These are phyloP conservation scores for Ettlia oleoabundans DNA, from an alignment of 139 green algal genomes.

Conservation along the genomic window DNA sequence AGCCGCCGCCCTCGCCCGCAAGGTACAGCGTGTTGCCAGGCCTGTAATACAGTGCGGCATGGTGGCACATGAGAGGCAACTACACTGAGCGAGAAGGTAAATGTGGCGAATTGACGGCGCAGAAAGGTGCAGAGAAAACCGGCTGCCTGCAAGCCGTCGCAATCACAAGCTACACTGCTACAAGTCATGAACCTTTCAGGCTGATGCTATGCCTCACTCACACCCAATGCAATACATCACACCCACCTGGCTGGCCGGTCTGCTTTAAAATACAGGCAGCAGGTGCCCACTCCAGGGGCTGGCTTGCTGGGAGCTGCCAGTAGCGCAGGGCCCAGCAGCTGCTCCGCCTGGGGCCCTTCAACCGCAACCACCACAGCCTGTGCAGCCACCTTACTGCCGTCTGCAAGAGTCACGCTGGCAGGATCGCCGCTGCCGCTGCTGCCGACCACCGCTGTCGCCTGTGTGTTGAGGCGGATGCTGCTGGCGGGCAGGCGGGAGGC, in stretches of 20 bases:
- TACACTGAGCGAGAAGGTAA: background rate
- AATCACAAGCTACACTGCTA: too few relatives aligned
- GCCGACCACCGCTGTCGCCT: slow-evolving; percentile 38
- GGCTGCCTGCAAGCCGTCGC: too few relatives aligned
- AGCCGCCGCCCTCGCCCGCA: slow-evolving; percentile 78
- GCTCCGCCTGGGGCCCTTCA: slow-evolving; percentile 75
- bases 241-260: slow-evolving; percentile 15
- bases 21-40: slow-evolving; percentile 87
- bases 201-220: background rate
- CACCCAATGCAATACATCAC: too few relatives aligned
- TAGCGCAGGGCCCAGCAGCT: slow-evolving; percentile 70
- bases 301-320: slow-evolving; percentile 57
- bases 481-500: slow-evolving; percentile 50
- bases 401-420: slow-evolving; percentile 51
- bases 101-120: too few relatives aligned
- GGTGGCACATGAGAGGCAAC: background rate
- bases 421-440: slow-evolving; percentile 1
- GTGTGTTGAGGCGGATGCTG: slow-evolving; percentile 56
- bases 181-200: too few relatives aligned
- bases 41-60: background rate
- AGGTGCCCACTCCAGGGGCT: slow-evolving; percentile 80
- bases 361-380: slow-evolving; percentile 86
- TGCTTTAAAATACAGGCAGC: slow-evolving; percentile 86
- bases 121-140: too few relatives aligned
- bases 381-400: slow-evolving; percentile 56